phyloP scores from a whole-genome alignment of 2,329 filamentous ascomycete species.

The Alternaria sp. region DNA sequence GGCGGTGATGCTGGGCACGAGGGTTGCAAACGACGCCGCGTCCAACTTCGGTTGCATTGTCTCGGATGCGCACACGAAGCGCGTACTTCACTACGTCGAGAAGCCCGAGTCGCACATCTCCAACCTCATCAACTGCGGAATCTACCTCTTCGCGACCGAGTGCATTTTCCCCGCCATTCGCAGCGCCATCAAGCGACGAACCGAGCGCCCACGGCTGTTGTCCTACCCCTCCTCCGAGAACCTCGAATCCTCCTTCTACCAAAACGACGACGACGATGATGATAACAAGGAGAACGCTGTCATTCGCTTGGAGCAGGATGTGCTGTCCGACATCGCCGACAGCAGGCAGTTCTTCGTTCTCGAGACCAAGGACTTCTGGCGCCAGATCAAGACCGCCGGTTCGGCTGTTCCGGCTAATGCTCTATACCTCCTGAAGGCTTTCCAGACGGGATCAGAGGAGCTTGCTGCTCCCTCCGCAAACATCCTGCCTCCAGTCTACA shows the following conservation, averaged over 20 bases:
- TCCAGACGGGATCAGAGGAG: constrained; percentile 82
- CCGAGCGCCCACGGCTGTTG: constrained; percentile 86
- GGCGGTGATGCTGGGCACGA: constrained; percentile 92
- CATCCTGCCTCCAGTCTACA: constrained; percentile 92
- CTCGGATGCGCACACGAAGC: constrained; percentile 89
- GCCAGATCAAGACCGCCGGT: constrained; percentile 98
- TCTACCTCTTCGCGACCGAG: constrained; percentile 96
- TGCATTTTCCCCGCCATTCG: constrained; percentile 96
- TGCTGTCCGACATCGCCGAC: constrained; percentile 92
- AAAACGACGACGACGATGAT: constrained; percentile 71
- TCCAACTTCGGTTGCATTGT: constrained; percentile 99
- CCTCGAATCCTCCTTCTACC: constrained; percentile 74
- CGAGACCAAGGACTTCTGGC: constrained; percentile 99
- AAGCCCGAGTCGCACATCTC: constrained; percentile 98
- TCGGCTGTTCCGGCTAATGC: constrained; percentile 97
- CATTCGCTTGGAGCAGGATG: constrained; percentile 95
- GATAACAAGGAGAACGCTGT: constrained; percentile 81
- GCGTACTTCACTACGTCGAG: constrained; percentile 98
- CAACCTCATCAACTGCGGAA: constrained; percentile 98
- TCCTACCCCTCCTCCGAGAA: constrained; percentile 98
- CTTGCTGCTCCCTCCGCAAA: constrained; percentile 83
- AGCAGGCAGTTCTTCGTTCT: constrained; percentile 98
- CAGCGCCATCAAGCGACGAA: constrained; percentile 92
- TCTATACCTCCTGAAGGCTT: constrained; percentile 92
- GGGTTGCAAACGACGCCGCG: constrained; percentile 88